Evolutionary conservation across 495 filamentous ascomycete genomes (phyloP).

Genomic region (Hypomontagnella submonticulosa): DNA sequence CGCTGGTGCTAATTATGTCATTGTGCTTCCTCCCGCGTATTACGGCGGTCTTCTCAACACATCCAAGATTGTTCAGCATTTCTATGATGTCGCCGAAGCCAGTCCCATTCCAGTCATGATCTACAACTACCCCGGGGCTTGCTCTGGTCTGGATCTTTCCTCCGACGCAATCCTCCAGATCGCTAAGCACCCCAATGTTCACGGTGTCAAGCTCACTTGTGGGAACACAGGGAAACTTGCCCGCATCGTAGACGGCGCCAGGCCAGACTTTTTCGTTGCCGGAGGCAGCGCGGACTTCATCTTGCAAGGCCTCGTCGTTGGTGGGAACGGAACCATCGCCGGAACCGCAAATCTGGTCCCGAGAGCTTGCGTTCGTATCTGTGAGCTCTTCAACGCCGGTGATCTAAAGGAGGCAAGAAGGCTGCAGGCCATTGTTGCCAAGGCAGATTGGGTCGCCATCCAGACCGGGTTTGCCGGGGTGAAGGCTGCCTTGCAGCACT

Average conservation of each 20-base stretch:
- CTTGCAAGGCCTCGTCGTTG: constrained; percentile 78
- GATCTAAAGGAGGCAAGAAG: constrained; percentile 74
- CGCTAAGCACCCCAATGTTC: constrained; percentile 77
- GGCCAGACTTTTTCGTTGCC: constrained; percentile 75
- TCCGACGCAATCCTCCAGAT: constrained; percentile 80
- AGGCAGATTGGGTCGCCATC: constrained; percentile 83
- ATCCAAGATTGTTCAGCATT: constrained; percentile 75
- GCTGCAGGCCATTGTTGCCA: constrained; percentile 75
- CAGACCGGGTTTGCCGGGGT: constrained; percentile 84
- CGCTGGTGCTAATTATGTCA: constrained; percentile 83
- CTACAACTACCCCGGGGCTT: constrained; percentile 88
- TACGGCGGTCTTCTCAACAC: constrained; percentile 79
- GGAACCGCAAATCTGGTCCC: constrained; percentile 84
- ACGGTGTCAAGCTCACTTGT: constrained; percentile 88
- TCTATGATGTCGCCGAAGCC: constrained; percentile 73
- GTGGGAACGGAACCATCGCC: constrained; percentile 81
- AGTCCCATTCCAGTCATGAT: constrained; percentile 79
- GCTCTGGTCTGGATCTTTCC: constrained; percentile 84
- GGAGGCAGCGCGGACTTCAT: constrained; percentile 88
- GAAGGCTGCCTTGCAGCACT: constrained; percentile 80
- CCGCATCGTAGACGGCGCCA: constrained; percentile 72
- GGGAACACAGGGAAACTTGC: constrained; percentile 88
- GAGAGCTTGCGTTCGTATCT: constrained; percentile 76
- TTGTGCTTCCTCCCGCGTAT: constrained; percentile 88
- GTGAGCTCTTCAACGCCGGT: constrained; percentile 75